phyloP scores from a whole-genome alignment of 176 grass and related monocot species.

The Aechmea fasciata region DNA sequence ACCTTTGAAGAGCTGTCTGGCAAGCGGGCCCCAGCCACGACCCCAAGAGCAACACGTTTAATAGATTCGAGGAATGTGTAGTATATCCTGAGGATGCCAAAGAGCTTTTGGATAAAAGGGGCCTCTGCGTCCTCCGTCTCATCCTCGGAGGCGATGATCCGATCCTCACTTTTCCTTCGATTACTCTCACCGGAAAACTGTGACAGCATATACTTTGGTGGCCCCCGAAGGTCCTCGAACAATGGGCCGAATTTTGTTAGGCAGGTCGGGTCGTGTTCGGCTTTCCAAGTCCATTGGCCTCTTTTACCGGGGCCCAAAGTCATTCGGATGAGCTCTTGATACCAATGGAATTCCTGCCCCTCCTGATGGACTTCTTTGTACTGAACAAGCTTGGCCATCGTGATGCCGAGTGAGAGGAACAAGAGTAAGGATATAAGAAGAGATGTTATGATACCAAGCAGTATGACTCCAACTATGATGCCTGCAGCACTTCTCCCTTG shows the following conservation, averaged over 20 bases:
- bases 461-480: conserved; percentile 39
- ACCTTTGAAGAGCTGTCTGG: conserved; percentile 29
- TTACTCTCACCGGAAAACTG: conserved; percentile 33
- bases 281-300: conserved; percentile 83
- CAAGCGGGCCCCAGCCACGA: conserved; percentile 54
- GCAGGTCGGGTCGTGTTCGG: conserved; percentile 24
- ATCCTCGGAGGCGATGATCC: conserved; percentile 65
- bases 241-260: conserved; percentile 57
- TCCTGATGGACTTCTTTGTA: conserved; percentile 77
- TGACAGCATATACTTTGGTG: conserved; percentile 65
- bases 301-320: conserved; percentile 64
- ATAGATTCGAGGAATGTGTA: conserved; percentile 48
- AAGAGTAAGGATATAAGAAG: conserved; percentile 50
- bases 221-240: conserved; percentile 85
- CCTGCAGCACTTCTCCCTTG: conserved; percentile 43
- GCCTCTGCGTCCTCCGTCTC: conserved; percentile 63
- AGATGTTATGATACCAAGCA: conserved; percentile 34
- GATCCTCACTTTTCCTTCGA: conserved; percentile 29
- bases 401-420: conserved; percentile 78
- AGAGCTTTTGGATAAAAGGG: conserved; percentile 50
- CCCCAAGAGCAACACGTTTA: conserved; percentile 64
- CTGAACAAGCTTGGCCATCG: conserved; percentile 60
- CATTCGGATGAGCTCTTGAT: conserved; percentile 50
- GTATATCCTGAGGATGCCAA: conserved; percentile 66
- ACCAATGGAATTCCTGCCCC: conserved; percentile 51